Base-by-base conservation (phyloP, 164 flowering plant genomes). In the Cinnamomum chago region DNA sequence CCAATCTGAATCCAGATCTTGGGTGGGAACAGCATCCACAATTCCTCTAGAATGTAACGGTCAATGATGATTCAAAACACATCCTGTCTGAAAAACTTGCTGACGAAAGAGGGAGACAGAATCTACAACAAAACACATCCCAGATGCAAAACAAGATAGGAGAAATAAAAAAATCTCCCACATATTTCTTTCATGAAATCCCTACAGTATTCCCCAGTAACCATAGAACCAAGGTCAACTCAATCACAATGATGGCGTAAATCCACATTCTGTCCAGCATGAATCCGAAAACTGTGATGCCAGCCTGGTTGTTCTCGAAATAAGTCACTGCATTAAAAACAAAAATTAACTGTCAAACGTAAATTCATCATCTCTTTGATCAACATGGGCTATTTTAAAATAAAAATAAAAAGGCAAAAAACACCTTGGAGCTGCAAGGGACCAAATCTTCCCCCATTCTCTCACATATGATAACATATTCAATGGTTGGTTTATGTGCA, bases 241-340 rank as follows among this genome's bases (percentile, higher is more conserved):
- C 88, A 47, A 90, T 83, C 2, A 90, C 87, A 65, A 93, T 90
- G 51, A 95, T 87, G 58, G 89, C 86, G 70, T 92, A 95, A 9
- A 95, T 82, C 28, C 82, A 88, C 28, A 24, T 81, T 76, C 99
- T 82, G 50, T 95, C 99, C 78, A 95, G 78, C 85, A 88, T 90
- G 79, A 90, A 92, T 20, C 99, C 99, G 47, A 78, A 95, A 27
- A 93, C 83, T 0, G 99, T 86, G 23, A 93, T 87, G 27, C 99
- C 99, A 12, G 99, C 96, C 77, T 84, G 82, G 78, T 93, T 93
- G 84, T 90, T 90, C 88, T 93, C 99, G 20, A 95, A 89, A 72
- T 95, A 95, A 1, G 84, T 87, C 84, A 95, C 99, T 93, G 94
- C 82, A 62, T 60, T 20, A 14, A n/a, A 33, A 51, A 30, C 20